phyloP scores from a whole-genome alignment of 441 rosid genomes.

The Theobroma grandiflorum region DNA sequence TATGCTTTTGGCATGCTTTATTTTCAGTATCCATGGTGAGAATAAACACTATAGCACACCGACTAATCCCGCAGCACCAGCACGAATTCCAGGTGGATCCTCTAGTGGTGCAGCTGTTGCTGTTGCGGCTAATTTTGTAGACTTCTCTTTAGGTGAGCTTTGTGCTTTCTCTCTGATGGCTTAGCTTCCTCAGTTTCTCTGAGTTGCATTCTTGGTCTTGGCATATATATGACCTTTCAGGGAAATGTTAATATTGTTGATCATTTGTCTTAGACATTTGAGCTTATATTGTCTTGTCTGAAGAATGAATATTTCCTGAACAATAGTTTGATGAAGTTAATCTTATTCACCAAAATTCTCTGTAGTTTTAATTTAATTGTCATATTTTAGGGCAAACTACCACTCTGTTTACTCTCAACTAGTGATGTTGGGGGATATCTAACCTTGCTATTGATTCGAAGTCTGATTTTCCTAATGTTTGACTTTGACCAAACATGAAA shows the following conservation, averaged over 20 bases:
- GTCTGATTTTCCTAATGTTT: neutral
- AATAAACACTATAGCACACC: conserved; percentile 69
- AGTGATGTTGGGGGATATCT: neutral
- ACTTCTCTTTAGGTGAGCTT: conserved; percentile 67
- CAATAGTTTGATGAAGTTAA: conserved; percentile 13
- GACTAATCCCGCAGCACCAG: conserved; percentile 65
- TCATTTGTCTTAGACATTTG: neutral
- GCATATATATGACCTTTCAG: neutral
- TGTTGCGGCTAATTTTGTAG: conserved; percentile 70
- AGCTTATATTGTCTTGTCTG: neutral
- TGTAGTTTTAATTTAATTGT: conserved; percentile 7
- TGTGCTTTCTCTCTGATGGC: neutral
- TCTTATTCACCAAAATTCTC: neutral
- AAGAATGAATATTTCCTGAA: neutral
- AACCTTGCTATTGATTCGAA: neutral
- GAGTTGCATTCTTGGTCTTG: conserved; percentile 5
- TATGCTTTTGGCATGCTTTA: conserved; percentile 34
- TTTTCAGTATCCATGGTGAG: conserved; percentile 69
- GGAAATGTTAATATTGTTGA: neutral
- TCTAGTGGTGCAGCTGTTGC: conserved; percentile 79
- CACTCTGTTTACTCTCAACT: neutral
- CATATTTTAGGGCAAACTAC: neutral
- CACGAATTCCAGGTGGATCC: conserved; percentile 74
- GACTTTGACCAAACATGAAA: neutral
- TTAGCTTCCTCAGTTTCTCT: neutral